A percentile compares a stretch with the other conserved stretches of the same genome.
Conservation (phyloP, 2,329 filamentous ascomycete genomes). For the Trematosphaeria pertusa region DNA sequence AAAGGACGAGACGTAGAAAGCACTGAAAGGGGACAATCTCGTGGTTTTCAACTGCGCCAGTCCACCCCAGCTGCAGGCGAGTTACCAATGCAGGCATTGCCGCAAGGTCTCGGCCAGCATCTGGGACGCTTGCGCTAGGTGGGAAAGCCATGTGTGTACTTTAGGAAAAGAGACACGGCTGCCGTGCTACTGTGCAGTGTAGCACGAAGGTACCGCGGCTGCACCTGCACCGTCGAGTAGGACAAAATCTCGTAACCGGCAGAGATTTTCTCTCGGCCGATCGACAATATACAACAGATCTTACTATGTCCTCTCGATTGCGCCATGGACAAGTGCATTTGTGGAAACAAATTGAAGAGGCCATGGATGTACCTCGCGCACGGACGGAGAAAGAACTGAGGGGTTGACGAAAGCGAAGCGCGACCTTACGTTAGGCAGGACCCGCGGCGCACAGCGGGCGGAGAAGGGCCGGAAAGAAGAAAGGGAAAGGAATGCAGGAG, state of each 20-base stretch:
- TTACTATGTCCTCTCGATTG: too few species aligned
- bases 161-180: conserved; percentile 40
- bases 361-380: too few species aligned
- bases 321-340: too few species aligned
- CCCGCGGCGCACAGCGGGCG: conserved; percentile 33
- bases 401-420: conserved; percentile 20
- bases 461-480: conserved; percentile 29
- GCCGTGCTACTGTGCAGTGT: conserved; percentile 43
- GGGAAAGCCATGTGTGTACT: conserved; percentile 37
- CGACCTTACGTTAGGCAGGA: conserved; percentile 36
- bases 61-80: conserved; percentile 37
- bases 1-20: conserved; percentile 27
- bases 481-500: conserved; percentile 32
- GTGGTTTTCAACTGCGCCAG: conserved; percentile 41
- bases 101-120: conserved; percentile 42
- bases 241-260: conserved; percentile 28
- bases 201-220: conserved; percentile 42
- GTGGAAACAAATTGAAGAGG: too few species aligned
- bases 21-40: conserved; percentile 33
- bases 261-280: conserved; percentile 14
- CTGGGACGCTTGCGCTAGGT: conserved; percentile 24
- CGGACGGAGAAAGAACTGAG: conserved; percentile 4
- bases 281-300: too few species aligned
- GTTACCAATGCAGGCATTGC: conserved; percentile 35
- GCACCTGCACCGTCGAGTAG: conserved; percentile 28